Evolutionary conservation across 2,329 filamentous ascomycete species (phyloP).

Genomic region (Coniella lustricola): DNA sequence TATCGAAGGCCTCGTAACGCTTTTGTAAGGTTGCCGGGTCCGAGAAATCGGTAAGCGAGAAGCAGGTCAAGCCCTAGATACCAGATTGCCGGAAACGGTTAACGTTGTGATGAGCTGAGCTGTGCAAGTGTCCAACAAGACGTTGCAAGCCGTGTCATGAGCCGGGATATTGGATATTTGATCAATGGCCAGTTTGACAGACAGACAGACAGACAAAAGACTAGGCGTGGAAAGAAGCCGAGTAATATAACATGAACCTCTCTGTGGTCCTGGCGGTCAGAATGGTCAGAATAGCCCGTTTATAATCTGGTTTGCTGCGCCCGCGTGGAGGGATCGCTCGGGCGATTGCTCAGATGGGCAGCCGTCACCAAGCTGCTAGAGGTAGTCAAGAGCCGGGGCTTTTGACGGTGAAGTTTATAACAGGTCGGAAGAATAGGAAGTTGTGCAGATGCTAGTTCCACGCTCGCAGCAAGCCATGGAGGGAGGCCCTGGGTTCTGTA

Average conservation of each 20-base stretch:
- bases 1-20: too few species aligned
- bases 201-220: too few species aligned
- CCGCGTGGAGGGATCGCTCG: background rate
- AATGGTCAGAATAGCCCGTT: slow-evolving; percentile 3
- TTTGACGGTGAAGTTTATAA: background rate
- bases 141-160: too few species aligned
- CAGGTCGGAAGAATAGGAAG: slow-evolving; percentile 8
- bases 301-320: background rate
- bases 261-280: slow-evolving; percentile 6
- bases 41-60: too few species aligned
- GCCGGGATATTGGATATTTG: too few species aligned
- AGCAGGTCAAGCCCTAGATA: too few species aligned
- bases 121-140: too few species aligned
- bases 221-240: background rate
- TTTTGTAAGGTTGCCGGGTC: too few species aligned
- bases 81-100: too few species aligned
- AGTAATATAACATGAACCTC: background rate
- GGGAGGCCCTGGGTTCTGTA: background rate
- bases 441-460: slow-evolving; percentile 6
- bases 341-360: background rate
- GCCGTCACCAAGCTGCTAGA: background rate
- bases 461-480: background rate
- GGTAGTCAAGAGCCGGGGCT: slow-evolving; percentile 4
- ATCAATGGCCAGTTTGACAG: too few species aligned
- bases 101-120: too few species aligned